A percentile compares a stretch with the other conserved stretches of the same genome.
phyloP scores from a whole-genome alignment of 345 rosid genomes.

The Eucalyptus polyanthemos region DNA sequence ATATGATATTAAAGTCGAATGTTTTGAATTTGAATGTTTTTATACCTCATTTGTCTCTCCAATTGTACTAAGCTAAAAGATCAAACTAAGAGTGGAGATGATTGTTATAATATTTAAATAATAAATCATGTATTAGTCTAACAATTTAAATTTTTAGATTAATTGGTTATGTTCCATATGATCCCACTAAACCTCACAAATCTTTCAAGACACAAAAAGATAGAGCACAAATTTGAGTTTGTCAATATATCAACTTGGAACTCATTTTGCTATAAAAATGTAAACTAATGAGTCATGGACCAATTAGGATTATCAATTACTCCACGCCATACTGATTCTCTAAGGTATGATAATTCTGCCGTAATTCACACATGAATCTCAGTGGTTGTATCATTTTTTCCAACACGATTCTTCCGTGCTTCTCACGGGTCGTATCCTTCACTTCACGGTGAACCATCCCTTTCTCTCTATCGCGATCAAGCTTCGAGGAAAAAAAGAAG shows the following conservation, averaged over 20 bases:
- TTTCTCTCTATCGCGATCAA: not conserved
- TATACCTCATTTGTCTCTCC: too few relatives aligned
- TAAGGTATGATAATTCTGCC: rapidly evolving
- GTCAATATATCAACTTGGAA: not conserved
- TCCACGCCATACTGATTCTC: not conserved
- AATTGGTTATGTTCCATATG: too few relatives aligned
- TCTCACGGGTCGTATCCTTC: not conserved
- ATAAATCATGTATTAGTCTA: too few relatives aligned
- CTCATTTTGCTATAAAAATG: rapidly evolving
- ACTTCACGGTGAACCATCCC: not conserved
- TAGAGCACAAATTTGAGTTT: not conserved
- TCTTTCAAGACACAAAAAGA: too few relatives aligned
- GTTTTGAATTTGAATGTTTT: too few relatives aligned
- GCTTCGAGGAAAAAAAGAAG: not conserved
- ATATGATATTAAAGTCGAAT: too few relatives aligned
- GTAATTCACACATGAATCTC: not conserved
- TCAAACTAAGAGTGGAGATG: rapidly evolving
- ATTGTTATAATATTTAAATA: too few relatives aligned
- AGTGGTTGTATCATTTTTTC: not conserved
- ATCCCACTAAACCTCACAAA: not conserved
- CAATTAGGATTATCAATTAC: not conserved
- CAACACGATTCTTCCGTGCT: not conserved
- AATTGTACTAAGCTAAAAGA: too few relatives aligned
- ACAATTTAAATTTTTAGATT: too few relatives aligned
- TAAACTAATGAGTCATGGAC: rapidly evolving